Evolutionary conservation across 441 rosid genomes (phyloP).

Genomic region (Adansonia rubrostipa): DNA sequence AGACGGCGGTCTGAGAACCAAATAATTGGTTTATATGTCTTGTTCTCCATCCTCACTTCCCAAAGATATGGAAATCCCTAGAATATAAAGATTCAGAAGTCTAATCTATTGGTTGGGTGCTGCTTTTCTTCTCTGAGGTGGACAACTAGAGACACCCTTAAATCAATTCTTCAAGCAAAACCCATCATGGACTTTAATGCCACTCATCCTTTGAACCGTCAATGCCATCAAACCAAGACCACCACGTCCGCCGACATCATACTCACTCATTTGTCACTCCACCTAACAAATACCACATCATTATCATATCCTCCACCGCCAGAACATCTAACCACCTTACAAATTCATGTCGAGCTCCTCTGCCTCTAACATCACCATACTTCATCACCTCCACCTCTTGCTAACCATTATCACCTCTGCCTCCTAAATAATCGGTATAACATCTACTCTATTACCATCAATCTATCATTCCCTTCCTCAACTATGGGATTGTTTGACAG

Average conservation of each 20-base stretch:
- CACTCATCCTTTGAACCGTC: background rate
- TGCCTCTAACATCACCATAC: slow-evolving; percentile 3
- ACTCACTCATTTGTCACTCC: background rate
- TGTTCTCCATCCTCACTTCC: background rate
- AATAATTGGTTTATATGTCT: background rate
- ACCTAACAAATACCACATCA: background rate
- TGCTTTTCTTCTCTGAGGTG: slow-evolving; percentile 5
- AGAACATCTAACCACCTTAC: background rate
- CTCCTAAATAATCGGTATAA: background rate
- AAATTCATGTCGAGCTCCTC: background rate
- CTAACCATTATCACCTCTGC: background rate
- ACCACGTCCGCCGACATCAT: slow-evolving; percentile 1
- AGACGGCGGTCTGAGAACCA: background rate
- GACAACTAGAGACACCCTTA: background rate
- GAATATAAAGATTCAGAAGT: background rate
- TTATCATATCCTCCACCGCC: background rate
- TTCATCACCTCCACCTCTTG: background rate
- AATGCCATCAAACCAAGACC: background rate
- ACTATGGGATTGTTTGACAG: background rate
- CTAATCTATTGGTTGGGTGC: background rate
- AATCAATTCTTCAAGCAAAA: slow-evolving; percentile 10
- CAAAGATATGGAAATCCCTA: background rate
- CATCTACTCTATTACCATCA: background rate
- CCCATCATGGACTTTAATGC: background rate
- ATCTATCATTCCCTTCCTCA: background rate